Evolutionary conservation across 208 protist genomes (phyloP), one percentile per base, ranked within the genome.

Genomic region (Leishmania arabica): DNA sequence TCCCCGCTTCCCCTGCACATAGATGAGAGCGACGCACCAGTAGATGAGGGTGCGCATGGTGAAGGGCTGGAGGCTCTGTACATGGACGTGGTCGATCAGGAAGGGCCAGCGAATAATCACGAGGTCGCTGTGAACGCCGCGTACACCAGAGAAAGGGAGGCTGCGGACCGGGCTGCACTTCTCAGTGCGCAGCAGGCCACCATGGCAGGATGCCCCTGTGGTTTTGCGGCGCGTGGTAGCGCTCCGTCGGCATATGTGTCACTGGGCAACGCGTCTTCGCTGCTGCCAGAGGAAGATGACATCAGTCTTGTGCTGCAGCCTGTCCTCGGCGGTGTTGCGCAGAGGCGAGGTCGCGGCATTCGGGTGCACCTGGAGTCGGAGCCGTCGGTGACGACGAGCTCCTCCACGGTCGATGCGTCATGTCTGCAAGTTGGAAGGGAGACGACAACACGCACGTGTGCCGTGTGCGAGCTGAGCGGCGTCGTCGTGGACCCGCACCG

Each of bases 381-480:
- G 21, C 24, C 68, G 9, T 42, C 40, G 17, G 37, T 51, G 68
- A 2, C 53, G 34, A 27, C 47, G 49, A 21, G 51, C 51, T n/a
- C 72, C 53, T 34, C 6, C 13, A n/a, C 27, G 51, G 45, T 31
- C 11, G 24, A 37, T 27, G 24, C 7, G 45, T n/a, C 45, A 19
- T 7, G 4, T 49, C 65, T 42, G 31, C 73, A 15, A 65, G 21
- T 1, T 40, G 47, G 53, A 49, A 31, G 8, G 60, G 77, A 40
- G 34, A 21, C 9, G 8, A 19, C 40, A 53, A 2, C 69, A 34
- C 40, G 1, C n/a, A 69, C 82, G 40, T 92, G 89, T 77, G 86
- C 62, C 24, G 79, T 92, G 56, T 92, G 89, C 54, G 89, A 92
- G 80, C 86, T 92, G 31, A 75, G 79, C 15, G 87, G 84, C 3